Percentiles rank a stretch among this genome's conserved stretches.
These are phyloP conservation scores for thale cress (Arabidopsis thaliana) DNA, from an alignment of 345 rosid genomes.

Conservation along the genomic window DNA sequence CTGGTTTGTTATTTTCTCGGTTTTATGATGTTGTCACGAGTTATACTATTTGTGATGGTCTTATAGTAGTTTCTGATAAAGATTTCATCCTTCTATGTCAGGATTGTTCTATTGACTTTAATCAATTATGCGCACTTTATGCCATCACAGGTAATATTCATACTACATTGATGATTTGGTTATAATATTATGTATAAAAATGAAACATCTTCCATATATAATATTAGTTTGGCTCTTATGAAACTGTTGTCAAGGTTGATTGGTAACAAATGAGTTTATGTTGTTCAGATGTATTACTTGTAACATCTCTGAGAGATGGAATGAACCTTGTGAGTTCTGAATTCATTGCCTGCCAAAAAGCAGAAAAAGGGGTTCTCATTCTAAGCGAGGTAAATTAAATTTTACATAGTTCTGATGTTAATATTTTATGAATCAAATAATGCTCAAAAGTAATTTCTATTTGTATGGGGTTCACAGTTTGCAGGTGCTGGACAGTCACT, in stretches of 20 bases:
- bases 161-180: constrained; percentile 11
- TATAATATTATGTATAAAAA: too few species aligned
- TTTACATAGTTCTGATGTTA: background rate
- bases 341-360: constrained; percentile 94
- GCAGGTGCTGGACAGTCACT: constrained; percentile 98
- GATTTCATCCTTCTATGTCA: constrained; percentile 41
- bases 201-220: too few species aligned
- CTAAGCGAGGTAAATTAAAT: constrained; percentile 80
- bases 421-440: background rate
- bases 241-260: background rate
- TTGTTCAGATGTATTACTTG: constrained; percentile 84
- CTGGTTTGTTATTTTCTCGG: constrained; percentile 61
- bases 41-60: background rate
- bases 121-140: constrained; percentile 77
- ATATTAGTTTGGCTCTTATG: too few species aligned
- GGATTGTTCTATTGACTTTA: constrained; percentile 89
- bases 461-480: constrained; percentile 60
- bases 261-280: background rate
- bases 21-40: constrained; percentile 16
- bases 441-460: background rate
- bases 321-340: constrained; percentile 99
- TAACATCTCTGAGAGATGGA: constrained; percentile 97
- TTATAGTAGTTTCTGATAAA: constrained; percentile 28
- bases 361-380: constrained; percentile 95
- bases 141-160: constrained; percentile 82